A percentile compares a stretch with the other conserved stretches of the same genome.
These are phyloP conservation scores for Beauveria australis DNA, from an alignment of 2,329 filamentous ascomycete species.

Conservation along the genomic window DNA sequence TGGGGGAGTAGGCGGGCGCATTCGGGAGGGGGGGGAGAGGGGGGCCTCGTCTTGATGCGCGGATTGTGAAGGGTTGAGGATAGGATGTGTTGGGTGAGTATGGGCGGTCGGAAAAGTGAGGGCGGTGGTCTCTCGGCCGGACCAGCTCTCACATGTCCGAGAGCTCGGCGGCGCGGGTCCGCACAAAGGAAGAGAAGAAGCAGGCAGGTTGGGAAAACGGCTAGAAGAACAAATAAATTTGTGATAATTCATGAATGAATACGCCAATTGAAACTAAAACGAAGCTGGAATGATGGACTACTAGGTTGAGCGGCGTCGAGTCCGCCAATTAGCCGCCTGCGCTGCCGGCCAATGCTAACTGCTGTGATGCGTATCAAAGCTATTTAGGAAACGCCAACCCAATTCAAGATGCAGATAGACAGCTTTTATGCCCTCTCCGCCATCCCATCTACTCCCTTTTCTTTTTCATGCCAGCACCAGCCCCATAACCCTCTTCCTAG, in stretches of 20 bases:
- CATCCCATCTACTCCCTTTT: too few species aligned
- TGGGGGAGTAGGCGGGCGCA: background rate
- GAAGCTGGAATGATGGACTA: background rate
- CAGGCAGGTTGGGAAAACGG: too few species aligned
- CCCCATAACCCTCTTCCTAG: background rate
- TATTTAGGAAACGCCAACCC: background rate
- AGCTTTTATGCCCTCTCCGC: too few species aligned
- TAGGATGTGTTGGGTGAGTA: background rate
- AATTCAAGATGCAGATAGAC: background rate
- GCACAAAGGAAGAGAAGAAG: background rate
- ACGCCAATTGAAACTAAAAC: too few species aligned
- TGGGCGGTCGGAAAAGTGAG: background rate
- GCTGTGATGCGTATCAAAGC: background rate
- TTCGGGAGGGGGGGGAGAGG: background rate
- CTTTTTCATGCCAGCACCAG: too few species aligned
- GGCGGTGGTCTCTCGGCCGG: background rate
- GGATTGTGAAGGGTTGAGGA: too few species aligned
- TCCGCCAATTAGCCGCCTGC: constrained; percentile 42
- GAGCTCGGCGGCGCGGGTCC: background rate
- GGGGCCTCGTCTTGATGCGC: too few species aligned
- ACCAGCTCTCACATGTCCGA: background rate
- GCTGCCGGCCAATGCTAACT: background rate
- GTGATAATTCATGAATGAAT: too few species aligned
- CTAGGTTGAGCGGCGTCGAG: constrained; percentile 43
- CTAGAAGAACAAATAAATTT: too few species aligned